phyloP scores from a whole-genome alignment of 305 asterid species.

The Rubia tinctorum region DNA sequence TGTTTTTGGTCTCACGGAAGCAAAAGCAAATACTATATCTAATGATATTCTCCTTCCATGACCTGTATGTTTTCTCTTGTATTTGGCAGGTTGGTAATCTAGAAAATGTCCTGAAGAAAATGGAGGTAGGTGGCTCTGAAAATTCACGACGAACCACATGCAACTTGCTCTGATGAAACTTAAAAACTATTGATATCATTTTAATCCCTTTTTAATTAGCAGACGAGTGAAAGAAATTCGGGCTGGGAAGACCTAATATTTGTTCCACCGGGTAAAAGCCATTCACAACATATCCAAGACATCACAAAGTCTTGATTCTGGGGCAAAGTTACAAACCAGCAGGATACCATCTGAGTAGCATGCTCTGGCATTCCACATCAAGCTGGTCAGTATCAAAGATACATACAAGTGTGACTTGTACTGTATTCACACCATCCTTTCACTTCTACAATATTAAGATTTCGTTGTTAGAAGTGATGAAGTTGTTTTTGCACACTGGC shows the following conservation, averaged over 20 bases:
- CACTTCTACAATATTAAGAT: neutral
- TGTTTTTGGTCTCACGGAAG: neutral
- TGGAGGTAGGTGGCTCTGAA: slow-evolving; percentile 57
- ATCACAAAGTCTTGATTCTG: slow-evolving; percentile 39
- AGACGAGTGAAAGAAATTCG: slow-evolving; percentile 63
- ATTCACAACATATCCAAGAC: slow-evolving; percentile 86
- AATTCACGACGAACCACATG: neutral
- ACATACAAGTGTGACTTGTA: neutral
- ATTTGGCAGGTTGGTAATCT: slow-evolving; percentile 81
- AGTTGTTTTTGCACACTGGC: neutral
- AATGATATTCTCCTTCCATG: neutral
- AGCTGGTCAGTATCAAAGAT: slow-evolving; percentile 8
- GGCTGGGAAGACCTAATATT: slow-evolving; percentile 96
- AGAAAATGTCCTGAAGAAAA: slow-evolving; percentile 89
- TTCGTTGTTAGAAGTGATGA: neutral
- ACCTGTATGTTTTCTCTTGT: slow-evolving; percentile 13
- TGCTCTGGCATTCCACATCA: neutral
- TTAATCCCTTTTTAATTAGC: slow-evolving; percentile 21
- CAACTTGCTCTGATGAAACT: neutral
- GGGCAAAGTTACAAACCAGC: neutral
- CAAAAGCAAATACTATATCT: too few relatives aligned
- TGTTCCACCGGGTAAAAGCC: slow-evolving; percentile 92
- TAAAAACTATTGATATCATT: too few relatives aligned
- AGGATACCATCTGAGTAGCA: neutral
- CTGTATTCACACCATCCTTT: neutral